Percentiles rank a stretch among this genome's conserved stretches.
Conservation (phyloP, 192 early-diverging fungal species). For the Allomyces javanicus region DNA sequence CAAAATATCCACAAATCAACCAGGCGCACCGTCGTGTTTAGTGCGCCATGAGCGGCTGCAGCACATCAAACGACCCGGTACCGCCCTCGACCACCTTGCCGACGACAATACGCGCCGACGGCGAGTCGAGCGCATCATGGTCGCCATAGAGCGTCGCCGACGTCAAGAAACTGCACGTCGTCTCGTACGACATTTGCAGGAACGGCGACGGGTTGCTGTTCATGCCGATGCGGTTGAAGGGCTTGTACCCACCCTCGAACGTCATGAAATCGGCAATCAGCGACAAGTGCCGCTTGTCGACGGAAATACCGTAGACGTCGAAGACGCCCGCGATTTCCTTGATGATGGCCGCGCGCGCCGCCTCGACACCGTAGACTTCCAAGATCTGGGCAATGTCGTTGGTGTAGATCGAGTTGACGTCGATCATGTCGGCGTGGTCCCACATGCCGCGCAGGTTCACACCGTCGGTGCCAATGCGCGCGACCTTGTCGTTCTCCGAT, state of each 20-base stretch:
- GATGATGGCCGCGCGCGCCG: slow-evolving; percentile 77
- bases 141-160: slow-evolving; percentile 79
- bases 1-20: no score
- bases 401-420: slow-evolving; percentile 71
- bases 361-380: slow-evolving; percentile 91
- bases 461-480: slow-evolving; percentile 71
- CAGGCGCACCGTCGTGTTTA: no score
- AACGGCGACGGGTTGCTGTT: slow-evolving; percentile 81
- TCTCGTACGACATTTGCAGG: slow-evolving; percentile 95
- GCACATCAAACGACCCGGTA: slow-evolving; percentile 84
- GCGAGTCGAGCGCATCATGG: slow-evolving; percentile 65
- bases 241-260: slow-evolving; percentile 94
- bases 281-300: slow-evolving; percentile 85
- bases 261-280: slow-evolving; percentile 99
- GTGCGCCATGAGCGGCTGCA: slow-evolving; percentile 13
- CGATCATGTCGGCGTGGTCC: slow-evolving; percentile 49
- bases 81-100: slow-evolving; percentile 82
- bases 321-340: slow-evolving; percentile 84
- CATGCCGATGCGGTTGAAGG: slow-evolving; percentile 92
- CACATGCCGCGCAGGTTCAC: slow-evolving; percentile 82
- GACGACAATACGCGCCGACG: slow-evolving; percentile 82
- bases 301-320: slow-evolving; percentile 76
- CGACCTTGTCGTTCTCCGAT: slow-evolving; percentile 51
- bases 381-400: slow-evolving; percentile 94
- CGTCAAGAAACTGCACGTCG: slow-evolving; percentile 85